Base-by-base conservation (phyloP, 2,329 filamentous ascomycete genomes). In the Uncinocarpus reesii region DNA sequence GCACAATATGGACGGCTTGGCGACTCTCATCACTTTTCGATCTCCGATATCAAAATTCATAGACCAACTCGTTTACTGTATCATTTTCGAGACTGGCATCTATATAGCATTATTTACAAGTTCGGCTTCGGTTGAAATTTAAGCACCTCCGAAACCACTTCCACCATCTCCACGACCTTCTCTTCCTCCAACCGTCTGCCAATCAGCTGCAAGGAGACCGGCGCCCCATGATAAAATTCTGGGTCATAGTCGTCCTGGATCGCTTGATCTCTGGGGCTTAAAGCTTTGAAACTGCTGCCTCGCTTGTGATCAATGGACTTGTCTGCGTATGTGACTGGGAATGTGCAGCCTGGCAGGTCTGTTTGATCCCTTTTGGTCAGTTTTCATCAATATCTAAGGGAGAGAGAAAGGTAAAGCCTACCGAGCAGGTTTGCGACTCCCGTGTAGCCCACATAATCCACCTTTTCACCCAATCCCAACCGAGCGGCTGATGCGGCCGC, bases 141-240 rank as follows among this genome's bases (percentile, higher is more conserved):
- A 20, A 54, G 35, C 34, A 51, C 58, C 38, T 65, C 57, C 7
- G 59, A 55, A 47, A 69, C 60, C 16, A 66, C 57, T 16, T 61
- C 62, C 11, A 60, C 60, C 61, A 67, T 63, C 45, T 68, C 65
- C 35, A 69, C 38, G 5, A 61, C 58, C 37, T 63, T 62, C 53
- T 60, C 59, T 37, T 62, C 60, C 49, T 63, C 60, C 7, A 61
- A 51, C 16, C 60, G 45, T 28, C 51, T 52, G 7, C 59, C 58
- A 2, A 59, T 51, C 21, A 61, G 47, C 42, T 62, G 60, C 50
- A 62, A 46, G 4, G 57, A 56, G 11, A 62, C 60, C 4, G 60
- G 60, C 2, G 58, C 58, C 18, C 60, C 57, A 24, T 62, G 55
- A 47, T 62, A 62, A 50, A 63, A 60, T 7, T 60, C 58, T 2